phyloP scores from a whole-genome alignment of 345 rosid genomes.

The Linum trigynum region DNA sequence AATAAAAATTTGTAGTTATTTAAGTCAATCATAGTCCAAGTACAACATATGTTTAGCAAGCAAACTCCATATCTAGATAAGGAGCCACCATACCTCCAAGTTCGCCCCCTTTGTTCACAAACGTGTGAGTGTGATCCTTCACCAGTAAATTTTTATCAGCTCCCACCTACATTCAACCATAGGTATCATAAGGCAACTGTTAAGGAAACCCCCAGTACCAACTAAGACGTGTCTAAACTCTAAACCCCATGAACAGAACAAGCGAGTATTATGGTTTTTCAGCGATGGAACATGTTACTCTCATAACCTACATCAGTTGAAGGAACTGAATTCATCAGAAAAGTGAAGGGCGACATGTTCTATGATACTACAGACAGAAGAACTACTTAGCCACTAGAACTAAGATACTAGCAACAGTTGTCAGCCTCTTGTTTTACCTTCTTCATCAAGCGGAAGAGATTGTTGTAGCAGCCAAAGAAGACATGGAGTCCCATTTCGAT shows the following conservation, averaged over 20 bases:
- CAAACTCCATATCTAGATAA: slow-evolving; percentile 9
- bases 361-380: background rate
- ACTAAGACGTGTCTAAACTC: background rate
- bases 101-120: slow-evolving; percentile 78
- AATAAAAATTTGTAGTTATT: slow-evolving; percentile 1
- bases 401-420: background rate
- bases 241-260: background rate
- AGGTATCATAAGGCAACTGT: slow-evolving; percentile 12
- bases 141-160: slow-evolving; percentile 82
- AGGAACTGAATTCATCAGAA: no score
- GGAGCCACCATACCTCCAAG: slow-evolving; percentile 57
- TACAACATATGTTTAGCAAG: background rate
- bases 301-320: no score
- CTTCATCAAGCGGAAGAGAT: slow-evolving; percentile 92
- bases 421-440: slow-evolving; percentile 42
- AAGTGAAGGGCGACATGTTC: background rate
- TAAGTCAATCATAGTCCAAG: no score
- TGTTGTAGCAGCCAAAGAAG: slow-evolving; percentile 96
- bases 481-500: slow-evolving; percentile 98
- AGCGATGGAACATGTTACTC: no score
- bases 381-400: background rate
- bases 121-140: slow-evolving; percentile 96
- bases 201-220: slow-evolving; percentile 5
- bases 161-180: slow-evolving; percentile 53
- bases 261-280: background rate